phyloP scores from a whole-genome alignment of 2,329 filamentous ascomycete species.

The Leptographium radiaticola region DNA sequence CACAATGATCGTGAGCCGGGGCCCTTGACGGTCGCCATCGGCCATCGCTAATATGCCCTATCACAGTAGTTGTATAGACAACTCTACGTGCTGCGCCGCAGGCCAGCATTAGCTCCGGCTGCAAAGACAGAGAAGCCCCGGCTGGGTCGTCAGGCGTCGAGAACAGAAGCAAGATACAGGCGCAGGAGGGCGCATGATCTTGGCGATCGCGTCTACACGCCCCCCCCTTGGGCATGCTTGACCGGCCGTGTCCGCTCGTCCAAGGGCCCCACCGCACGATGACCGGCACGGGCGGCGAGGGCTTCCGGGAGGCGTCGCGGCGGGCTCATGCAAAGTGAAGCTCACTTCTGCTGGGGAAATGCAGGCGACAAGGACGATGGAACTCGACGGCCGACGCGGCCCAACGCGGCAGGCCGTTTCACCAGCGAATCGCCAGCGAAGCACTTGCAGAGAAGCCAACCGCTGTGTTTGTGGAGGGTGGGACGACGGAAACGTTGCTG shows the following conservation, averaged over 20 bases:
- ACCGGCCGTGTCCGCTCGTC: background rate
- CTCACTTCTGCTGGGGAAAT: background rate
- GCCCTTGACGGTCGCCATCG: too few relatives aligned
- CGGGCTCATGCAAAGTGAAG: background rate
- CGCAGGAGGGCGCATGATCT: background rate
- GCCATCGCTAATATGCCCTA: too few relatives aligned
- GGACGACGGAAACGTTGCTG: background rate
- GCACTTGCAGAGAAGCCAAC: background rate
- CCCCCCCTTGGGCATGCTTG: background rate
- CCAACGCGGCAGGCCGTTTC: too few relatives aligned
- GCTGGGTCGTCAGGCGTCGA: background rate
- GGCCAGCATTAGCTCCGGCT: too few relatives aligned
- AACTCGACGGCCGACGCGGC: background rate
- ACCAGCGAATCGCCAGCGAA: too few relatives aligned
- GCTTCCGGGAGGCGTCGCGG: background rate
- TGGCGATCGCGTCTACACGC: background rate
- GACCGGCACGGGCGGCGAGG: background rate
- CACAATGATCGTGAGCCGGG: too few relatives aligned
- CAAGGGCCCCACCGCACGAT: background rate
- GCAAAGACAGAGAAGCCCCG: background rate
- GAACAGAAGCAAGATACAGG: conserved; percentile 6
- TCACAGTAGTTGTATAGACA: too few relatives aligned
- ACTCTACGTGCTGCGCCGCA: too few relatives aligned
- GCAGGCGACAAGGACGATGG: background rate
- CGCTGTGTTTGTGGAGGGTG: background rate